Evolutionary conservation across 805 yeast genomes (phyloP), one percentile per base, ranked within the genome.

Genomic region (Cyberlindnera misumaiensis): DNA sequence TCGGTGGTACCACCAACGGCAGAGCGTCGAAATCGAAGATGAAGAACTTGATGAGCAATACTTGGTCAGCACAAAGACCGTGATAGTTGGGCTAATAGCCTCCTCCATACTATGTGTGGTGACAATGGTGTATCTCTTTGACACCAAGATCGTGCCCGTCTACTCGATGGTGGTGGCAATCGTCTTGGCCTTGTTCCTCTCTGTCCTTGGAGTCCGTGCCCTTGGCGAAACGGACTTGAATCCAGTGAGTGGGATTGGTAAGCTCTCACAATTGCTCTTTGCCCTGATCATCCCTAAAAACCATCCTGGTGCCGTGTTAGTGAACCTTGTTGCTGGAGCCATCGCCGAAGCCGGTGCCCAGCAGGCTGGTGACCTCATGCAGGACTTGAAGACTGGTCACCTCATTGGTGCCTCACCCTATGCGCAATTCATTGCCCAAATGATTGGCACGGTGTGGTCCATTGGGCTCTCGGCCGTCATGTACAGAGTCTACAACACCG

Each of bases 291-390:
- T 88, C 18, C 96, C 96, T 0, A 67, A 68, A 25, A 59, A 67
- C 32, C 83, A 80, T 41, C 94, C 94, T 1, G 88, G 94, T 2
- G 75, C 87, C 10, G 86, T 93, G 5, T 63, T 90, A 30, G 77
- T 87, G 32, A 93, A 90, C 55, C 65, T 90, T 35, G 83, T 90
- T 2, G 96, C 97, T 4, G 98, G 98, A 13, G 98, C 96, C 11
- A 80, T 90, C 30, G 94, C 97, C 2, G 98, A 90, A 63, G 97
- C 97, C 0, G 97, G 97, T 8, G 96, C 98, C 3, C 97, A 93
- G 63, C 98, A 90, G 62, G 97, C 97, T 2, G 97, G 98, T 24
- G 98, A 90, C 62, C 68, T 90, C 55, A 85, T 93, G 95, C 98
- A 90, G 64, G 97, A 93, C 62, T 68, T 90, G 49, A 93, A 93